phyloP scores from a whole-genome alignment of 2,329 filamentous ascomycete species.

The Claviceps lovelessii region DNA sequence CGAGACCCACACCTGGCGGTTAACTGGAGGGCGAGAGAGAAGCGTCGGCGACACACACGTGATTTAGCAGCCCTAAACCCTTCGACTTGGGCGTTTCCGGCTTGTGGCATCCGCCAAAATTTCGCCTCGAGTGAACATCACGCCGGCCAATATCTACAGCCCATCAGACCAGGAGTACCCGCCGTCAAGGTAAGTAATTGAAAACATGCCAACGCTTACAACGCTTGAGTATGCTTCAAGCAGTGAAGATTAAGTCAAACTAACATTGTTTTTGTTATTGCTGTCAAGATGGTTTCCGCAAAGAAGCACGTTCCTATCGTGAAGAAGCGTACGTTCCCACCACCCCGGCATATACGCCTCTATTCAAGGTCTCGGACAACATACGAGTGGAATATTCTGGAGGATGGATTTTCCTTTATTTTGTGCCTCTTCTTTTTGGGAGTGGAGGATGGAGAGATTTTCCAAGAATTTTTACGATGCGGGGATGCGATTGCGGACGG shows the following conservation, averaged over 20 bases:
- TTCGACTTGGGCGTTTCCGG: slow-evolving; percentile 13
- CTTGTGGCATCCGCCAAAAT: slow-evolving; percentile 22
- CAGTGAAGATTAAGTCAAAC: slow-evolving; percentile 4
- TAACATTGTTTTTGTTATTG: slow-evolving; percentile 13
- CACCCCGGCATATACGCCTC: slow-evolving; percentile 1
- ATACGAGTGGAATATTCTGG: not conserved
- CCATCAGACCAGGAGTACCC: slow-evolving; percentile 22
- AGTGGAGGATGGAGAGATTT: too few relatives aligned
- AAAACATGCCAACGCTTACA: not conserved
- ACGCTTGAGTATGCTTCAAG: not conserved
- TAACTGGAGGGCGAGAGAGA: not conserved
- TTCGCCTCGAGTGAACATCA: slow-evolving; percentile 21
- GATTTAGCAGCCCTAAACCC: slow-evolving; percentile 19
- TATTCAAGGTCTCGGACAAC: not conserved
- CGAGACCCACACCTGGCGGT: not conserved
- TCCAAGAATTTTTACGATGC: too few relatives aligned
- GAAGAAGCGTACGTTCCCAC: slow-evolving; percentile 86
- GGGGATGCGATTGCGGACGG: too few relatives aligned
- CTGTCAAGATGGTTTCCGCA: slow-evolving; percentile 80
- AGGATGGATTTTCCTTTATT: not conserved
- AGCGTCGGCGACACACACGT: slow-evolving; percentile 14
- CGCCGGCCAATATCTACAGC: slow-evolving; percentile 21
- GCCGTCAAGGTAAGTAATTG: slow-evolving; percentile 26
- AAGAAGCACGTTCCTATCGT: slow-evolving; percentile 99
- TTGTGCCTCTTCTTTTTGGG: too few relatives aligned